Base-by-base conservation (phyloP, 495 filamentous ascomycete genomes). In the Talaromyces wortmannii region DNA sequence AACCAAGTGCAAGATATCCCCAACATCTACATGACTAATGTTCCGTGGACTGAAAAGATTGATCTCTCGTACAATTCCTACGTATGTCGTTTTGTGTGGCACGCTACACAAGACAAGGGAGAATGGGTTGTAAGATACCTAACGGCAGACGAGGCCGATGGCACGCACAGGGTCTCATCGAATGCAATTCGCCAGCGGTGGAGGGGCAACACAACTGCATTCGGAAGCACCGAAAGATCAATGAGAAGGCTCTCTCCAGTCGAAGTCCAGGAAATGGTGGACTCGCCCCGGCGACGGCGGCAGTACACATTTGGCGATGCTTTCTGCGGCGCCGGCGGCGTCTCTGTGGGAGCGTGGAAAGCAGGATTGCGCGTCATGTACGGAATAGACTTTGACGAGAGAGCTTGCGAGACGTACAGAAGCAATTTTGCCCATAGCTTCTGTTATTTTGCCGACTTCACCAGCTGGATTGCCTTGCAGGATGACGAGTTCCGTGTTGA, bases 321-420 rank as follows among this genome's bases (percentile, higher is more conserved):
- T 1, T 92, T 91, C 59, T 88, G 86, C 52, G 90, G 91, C 4
- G 87, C 79, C 32, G 91, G 91, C 2, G 90, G 91, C 3, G 78
- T 84, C 3, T 89, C 88, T 0, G 75, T 81, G 31, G 90, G 89
- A 1, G 90, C 89, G 0, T 53, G 66, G 15, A 65, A 72, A 30
- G 86, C 89, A 0, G 87, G 87, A 0, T 58, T 91, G 2, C 57
- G 73, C 0, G 57, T 88, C 3, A 68, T 70, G 16, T 85, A 84
- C 69, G 83, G 78, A 0, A 78, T 91, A 7, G 91, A 96, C 57
- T 66, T 78, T 10, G 78, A 81, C 40, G 1, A 49, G 0, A 51
- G 73, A 5, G 88, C 90, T 0, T 78, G 76, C 13, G 55, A 70
- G 6, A 83, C 85, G 0, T 88, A 88, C 40, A 16, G 58, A 0